Percentiles rank a stretch among this genome's conserved stretches.
Conservation (phyloP, 768 basidiomycete genomes). For the Termitomyces sp. region DNA sequence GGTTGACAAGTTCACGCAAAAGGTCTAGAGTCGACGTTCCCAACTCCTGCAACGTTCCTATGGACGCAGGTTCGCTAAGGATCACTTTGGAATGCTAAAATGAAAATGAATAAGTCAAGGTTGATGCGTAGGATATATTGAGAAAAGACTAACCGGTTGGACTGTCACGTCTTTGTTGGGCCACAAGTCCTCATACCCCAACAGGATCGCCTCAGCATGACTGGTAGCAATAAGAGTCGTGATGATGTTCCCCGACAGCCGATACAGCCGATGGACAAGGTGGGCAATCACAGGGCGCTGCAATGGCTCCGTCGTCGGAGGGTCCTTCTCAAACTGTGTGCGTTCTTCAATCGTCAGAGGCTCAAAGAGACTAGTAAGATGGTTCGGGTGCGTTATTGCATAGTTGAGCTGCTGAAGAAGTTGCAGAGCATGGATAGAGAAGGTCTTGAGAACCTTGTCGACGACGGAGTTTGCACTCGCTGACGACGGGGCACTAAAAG, state of each 20-base stretch:
- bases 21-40: conserved; percentile 77
- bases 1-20: conserved; percentile 62
- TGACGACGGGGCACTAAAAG: conserved; percentile 50
- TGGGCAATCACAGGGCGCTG: conserved; percentile 73
- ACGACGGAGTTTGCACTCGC: conserved; percentile 49
- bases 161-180: conserved; percentile 64
- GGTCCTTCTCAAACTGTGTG: conserved; percentile 63
- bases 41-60: conserved; percentile 86
- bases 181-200: conserved; percentile 70
- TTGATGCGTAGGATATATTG: conserved; percentile 26
- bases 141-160: conserved; percentile 51
- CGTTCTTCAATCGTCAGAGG: conserved; percentile 79
- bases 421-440: conserved; percentile 64
- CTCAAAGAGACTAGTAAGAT: conserved; percentile 78
- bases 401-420: conserved; percentile 89
- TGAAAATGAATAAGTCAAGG: conserved; percentile 5
- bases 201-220: conserved; percentile 64
- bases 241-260: conserved; percentile 67
- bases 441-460: conserved; percentile 65
- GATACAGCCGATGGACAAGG: conserved; percentile 70
- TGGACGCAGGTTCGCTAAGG: conserved; percentile 75
- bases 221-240: conserved; percentile 70
- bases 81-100: conserved; percentile 82
- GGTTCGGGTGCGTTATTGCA: conserved; percentile 87
- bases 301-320: conserved; percentile 55